Conservation (phyloP, 2,329 filamentous ascomycete genomes). For the Diaporthe vaccinii region DNA sequence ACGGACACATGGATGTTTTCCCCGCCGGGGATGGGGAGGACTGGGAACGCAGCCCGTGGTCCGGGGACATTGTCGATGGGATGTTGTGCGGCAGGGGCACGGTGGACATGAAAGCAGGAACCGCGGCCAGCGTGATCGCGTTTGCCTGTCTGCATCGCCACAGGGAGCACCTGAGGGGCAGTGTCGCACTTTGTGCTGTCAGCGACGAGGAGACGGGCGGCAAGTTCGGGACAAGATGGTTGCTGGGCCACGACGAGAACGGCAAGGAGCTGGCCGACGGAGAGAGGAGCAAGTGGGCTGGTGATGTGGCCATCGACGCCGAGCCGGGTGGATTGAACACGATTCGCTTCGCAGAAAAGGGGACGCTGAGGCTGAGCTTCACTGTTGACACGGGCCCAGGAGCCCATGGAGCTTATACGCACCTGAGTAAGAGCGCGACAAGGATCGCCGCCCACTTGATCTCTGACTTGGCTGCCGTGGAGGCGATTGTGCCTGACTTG, state of each 20-base stretch:
- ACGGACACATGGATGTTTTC: conserved; percentile 59
- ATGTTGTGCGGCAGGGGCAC: conserved; percentile 54
- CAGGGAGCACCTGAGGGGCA: conserved; percentile 43
- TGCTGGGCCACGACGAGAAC: conserved; percentile 49
- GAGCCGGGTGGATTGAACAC: conserved; percentile 53
- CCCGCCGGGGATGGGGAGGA: conserved; percentile 50
- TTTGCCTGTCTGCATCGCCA: conserved; percentile 50
- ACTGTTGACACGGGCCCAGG: conserved; percentile 48
- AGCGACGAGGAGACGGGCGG: conserved; percentile 58
- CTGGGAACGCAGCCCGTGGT: conserved; percentile 55
- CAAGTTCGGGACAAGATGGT: conserved; percentile 52
- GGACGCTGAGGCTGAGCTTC: conserved; percentile 55
- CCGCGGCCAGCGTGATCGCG: conserved; percentile 55
- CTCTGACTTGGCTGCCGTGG: conserved; percentile 32
- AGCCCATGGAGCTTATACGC: conserved; percentile 56
- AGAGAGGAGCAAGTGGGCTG: conserved; percentile 51
- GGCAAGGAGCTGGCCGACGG: conserved; percentile 48
- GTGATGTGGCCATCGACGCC: conserved; percentile 55
- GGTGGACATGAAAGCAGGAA: conserved; percentile 60
- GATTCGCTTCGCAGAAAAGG: conserved; percentile 58
- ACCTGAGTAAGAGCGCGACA: conserved; percentile 54
- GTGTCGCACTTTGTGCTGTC: conserved; percentile 50
- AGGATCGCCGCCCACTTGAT: conserved; percentile 47
- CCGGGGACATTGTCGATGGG: conserved; percentile 50
- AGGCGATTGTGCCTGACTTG: conserved; percentile 31